Evolutionary conservation across 306 rosid species (phyloP).

Genomic region (Castanospermum australe): DNA sequence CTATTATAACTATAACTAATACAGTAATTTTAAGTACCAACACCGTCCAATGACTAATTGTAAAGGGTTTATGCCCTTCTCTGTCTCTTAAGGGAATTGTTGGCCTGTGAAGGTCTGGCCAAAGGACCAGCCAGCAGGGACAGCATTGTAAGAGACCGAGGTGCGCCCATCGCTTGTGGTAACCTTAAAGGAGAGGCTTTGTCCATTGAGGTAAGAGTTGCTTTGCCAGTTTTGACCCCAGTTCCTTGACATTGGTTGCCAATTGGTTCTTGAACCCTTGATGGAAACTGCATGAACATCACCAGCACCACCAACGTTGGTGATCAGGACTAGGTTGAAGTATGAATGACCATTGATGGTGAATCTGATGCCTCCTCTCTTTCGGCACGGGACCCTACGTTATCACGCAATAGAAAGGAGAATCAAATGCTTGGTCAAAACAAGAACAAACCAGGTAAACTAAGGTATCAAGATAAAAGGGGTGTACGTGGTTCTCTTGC

Average conservation of each 20-base stretch:
- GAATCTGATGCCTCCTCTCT: constrained; percentile 67
- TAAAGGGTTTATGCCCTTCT: neutral
- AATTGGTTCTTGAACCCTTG: constrained; percentile 62
- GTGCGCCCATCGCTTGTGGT: constrained; percentile 56
- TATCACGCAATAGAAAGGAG: neutral
- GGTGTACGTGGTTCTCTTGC: neutral
- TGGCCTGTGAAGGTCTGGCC: constrained; percentile 63
- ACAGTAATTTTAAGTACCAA: neutral
- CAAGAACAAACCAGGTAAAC: neutral
- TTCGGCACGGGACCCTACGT: constrained; percentile 58
- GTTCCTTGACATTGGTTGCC: constrained; percentile 71
- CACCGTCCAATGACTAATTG: neutral
- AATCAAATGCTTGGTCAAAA: neutral
- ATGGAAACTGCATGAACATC: constrained; percentile 63
- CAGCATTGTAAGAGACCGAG: constrained; percentile 43
- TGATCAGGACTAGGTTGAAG: constrained; percentile 70
- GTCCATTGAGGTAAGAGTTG: constrained; percentile 59
- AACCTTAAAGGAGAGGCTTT: constrained; percentile 64
- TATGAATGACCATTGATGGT: constrained; percentile 71
- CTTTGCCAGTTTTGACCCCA: constrained; percentile 92
- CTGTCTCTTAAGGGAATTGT: constrained; percentile 41
- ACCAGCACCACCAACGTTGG: constrained; percentile 78
- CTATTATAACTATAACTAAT: neutral
- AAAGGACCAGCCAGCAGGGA: constrained; percentile 61
- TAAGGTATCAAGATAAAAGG: neutral